These are phyloP conservation scores for Podosphaera xanthii DNA, from an alignment of 2,329 filamentous ascomycete species.

Conservation along the genomic window DNA sequence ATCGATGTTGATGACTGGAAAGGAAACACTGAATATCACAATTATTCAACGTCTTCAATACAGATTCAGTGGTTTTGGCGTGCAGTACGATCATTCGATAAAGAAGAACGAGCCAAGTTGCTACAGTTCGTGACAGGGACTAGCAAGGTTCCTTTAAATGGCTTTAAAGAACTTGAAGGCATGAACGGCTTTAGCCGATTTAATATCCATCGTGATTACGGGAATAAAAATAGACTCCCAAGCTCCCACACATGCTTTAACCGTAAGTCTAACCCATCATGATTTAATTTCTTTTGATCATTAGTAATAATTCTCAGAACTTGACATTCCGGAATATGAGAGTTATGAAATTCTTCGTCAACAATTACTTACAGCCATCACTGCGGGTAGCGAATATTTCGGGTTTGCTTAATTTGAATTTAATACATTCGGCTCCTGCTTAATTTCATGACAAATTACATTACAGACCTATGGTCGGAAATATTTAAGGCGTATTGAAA, in stretches of 20 bases:
- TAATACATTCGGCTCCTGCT: conserved; percentile 3
- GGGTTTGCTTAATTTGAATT: conserved; percentile 54
- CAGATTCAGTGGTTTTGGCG: conserved; percentile 99
- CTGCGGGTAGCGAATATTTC: conserved; percentile 92
- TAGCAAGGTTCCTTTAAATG: conserved; percentile 91
- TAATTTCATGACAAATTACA: conserved; percentile 12
- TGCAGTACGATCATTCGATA: conserved; percentile 88
- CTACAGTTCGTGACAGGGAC: conserved; percentile 97
- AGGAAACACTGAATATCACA: conserved; percentile 95
- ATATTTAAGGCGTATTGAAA: conserved; percentile 13
- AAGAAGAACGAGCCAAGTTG: conserved; percentile 92
- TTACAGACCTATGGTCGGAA: conserved; percentile 15
- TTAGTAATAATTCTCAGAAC: conserved; percentile 34
- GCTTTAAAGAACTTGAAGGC: conserved; percentile 95
- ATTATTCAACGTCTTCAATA: conserved; percentile 79
- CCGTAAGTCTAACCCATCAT: conserved; percentile 38
- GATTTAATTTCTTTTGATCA: conserved; percentile 1
- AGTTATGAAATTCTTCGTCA: conserved; percentile 77
- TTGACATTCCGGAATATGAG: conserved; percentile 95
- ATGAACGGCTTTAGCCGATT: conserved; percentile 98
- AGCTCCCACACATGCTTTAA: conserved; percentile 99
- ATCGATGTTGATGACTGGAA: conserved; percentile 99
- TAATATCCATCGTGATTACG: conserved; percentile 97
- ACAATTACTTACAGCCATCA: conserved; percentile 85
- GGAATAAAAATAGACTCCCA: conserved; percentile 82